Conservation (phyloP, 2,329 filamentous ascomycete genomes). For the Truncatella angustata region DNA sequence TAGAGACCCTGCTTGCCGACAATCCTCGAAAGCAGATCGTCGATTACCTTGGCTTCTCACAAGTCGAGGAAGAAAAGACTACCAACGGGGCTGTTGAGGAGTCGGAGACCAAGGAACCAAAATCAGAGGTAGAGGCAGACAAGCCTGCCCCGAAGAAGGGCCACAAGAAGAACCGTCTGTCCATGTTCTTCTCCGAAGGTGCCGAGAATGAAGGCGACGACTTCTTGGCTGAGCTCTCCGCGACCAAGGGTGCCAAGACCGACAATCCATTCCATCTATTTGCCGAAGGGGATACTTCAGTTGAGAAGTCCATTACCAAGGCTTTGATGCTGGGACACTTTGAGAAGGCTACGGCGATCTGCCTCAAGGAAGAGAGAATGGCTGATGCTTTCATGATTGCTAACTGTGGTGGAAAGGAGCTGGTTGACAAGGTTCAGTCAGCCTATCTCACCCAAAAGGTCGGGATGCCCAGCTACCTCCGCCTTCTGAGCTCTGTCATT, state of each 20-base stretch:
- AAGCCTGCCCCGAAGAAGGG: constrained; percentile 40
- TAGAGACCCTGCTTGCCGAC: constrained; percentile 81
- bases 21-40: constrained; percentile 85
- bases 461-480: constrained; percentile 85
- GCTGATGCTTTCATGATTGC: constrained; percentile 98
- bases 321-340: constrained; percentile 90
- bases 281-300: constrained; percentile 75
- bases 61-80: constrained; percentile 55
- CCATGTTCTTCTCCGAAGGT: constrained; percentile 77
- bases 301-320: constrained; percentile 84
- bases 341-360: constrained; percentile 83
- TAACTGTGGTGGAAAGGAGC: constrained; percentile 89
- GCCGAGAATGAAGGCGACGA: constrained; percentile 70
- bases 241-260: constrained; percentile 88
- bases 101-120: constrained; percentile 30
- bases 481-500: constrained; percentile 86
- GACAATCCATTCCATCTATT: constrained; percentile 93
- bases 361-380: constrained; percentile 82
- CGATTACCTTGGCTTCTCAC: constrained; percentile 84
- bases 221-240: constrained; percentile 80
- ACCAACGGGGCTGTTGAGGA: constrained; percentile 46
- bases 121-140: constrained; percentile 39
- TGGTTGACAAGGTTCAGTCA: constrained; percentile 90
- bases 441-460: constrained; percentile 84
- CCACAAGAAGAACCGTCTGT: constrained; percentile 61